These are phyloP conservation scores for Cymbopogon citratus DNA, from an alignment of 176 grass and related monocot genomes.

Conservation along the genomic window DNA sequence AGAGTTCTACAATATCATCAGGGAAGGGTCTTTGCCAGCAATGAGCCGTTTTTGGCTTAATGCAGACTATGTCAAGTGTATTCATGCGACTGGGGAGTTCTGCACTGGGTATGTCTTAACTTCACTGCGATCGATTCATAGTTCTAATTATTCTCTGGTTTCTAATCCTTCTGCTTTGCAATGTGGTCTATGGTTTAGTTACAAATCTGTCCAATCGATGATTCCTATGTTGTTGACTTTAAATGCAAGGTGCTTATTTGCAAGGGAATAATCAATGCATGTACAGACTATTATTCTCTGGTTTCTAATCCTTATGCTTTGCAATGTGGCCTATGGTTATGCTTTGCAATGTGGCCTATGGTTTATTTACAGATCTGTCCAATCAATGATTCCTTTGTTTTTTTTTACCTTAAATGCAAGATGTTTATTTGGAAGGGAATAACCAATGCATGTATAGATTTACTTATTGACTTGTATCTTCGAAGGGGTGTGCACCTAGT, in stretches of 20 bases:
- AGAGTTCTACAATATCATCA: conserved; percentile 92
- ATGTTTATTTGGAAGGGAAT: not conserved
- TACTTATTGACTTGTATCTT: not conserved
- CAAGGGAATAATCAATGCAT: not conserved
- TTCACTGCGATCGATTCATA: not conserved
- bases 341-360: no score
- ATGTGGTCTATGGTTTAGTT: not conserved
- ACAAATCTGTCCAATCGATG: not conserved
- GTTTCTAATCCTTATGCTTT: not conserved
- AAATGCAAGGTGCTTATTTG: not conserved
- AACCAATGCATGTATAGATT: not conserved
- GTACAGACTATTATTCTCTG: not conserved
- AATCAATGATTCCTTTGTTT: not conserved
- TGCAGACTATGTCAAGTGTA: conserved; percentile 79
- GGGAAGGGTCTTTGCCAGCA: conserved; percentile 67
- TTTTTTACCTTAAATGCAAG: no score
- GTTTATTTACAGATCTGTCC: not conserved
- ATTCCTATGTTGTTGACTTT: not conserved
- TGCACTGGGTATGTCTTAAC: conserved; percentile 65
- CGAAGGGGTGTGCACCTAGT: not conserved
- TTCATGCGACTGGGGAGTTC: conserved; percentile 69
- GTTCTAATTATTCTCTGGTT: not conserved
- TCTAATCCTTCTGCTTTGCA: not conserved
- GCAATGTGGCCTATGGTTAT: not conserved
- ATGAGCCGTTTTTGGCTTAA: conserved; percentile 95